Evolutionary conservation across 1,139 yeast species (phyloP), one percentile per base, ranked within the genome.

Genomic region (Lodderomyces margitis): DNA sequence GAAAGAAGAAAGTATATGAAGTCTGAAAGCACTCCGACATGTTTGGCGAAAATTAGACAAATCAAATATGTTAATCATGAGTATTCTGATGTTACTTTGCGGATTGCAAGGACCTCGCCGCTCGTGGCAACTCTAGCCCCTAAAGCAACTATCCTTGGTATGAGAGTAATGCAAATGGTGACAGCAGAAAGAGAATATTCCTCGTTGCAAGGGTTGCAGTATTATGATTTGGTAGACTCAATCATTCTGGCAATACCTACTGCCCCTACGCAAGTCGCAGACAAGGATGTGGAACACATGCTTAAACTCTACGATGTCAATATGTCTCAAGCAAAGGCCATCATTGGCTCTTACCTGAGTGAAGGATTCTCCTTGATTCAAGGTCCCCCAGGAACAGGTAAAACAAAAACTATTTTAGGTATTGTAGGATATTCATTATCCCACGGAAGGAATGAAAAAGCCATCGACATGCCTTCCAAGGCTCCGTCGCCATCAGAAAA

Each of bases 351-450:
- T 0, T 79, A 80, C 36, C 61, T 69, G 21, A 72, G 78, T 7
- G 70, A 69, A 2, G 99, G 98, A 0, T 88, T 94, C 58, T 84
- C 95, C 0, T 70, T 92, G 40, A 89, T 92, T 59, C 98, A 92
- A 65, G 99, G 98, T 46, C 97, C 97, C 1, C 97, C 97, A 0
- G 97, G 97, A 64, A 92, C 98, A 0, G 98, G 98, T 68, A 94
- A 94, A 60, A 94, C 99, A 1, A 94, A 92, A 58, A 94, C 99
- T 0, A 92, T 94, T 66, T 62, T 94, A 34, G 97, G 97, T 20
- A 83, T 92, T 42, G 80, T 92, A 34, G 97, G 98, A 0, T 81
- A 87, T 43, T 78, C 83, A 44, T 62, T 91, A 44, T 61, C 71
- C 4, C 57, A 59, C 34, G 51, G 57, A 15, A 46, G 37, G 38